Evolutionary conservation across 2,329 filamentous ascomycete species (phyloP).

Genomic region (Chaetomium globosum): DNA sequence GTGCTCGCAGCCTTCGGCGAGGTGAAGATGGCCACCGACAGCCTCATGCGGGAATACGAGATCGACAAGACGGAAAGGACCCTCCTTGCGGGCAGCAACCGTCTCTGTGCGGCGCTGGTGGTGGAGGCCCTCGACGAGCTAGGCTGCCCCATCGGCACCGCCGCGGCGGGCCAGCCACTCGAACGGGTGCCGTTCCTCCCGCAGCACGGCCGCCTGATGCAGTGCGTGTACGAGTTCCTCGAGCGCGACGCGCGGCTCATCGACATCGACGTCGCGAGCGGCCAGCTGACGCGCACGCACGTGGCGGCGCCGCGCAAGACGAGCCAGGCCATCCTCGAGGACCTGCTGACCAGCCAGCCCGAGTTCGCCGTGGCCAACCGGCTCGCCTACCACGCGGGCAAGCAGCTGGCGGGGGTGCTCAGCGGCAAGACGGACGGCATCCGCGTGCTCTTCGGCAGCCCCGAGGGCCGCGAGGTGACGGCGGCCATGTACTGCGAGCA

Average conservation of each 20-base stretch:
- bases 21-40: constrained; percentile 39
- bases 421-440: constrained; percentile 27
- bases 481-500: constrained; percentile 44
- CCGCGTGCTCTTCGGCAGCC: constrained; percentile 33
- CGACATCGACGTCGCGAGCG: constrained; percentile 23
- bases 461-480: constrained; percentile 35
- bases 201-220: constrained; percentile 40
- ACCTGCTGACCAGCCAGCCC: constrained; percentile 38
- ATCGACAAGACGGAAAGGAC: constrained; percentile 38
- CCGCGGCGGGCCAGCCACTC: constrained; percentile 37
- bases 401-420: constrained; percentile 29
- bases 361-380: constrained; percentile 37
- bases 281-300: constrained; percentile 38
- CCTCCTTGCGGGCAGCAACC: constrained; percentile 26
- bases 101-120: constrained; percentile 38
- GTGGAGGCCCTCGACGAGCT: constrained; percentile 44
- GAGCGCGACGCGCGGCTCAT: constrained; percentile 42
- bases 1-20: constrained; percentile 40
- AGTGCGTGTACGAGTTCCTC: constrained; percentile 43
- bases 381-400: constrained; percentile 26
- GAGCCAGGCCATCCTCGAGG: constrained; percentile 35
- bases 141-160: constrained; percentile 34
- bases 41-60: constrained; percentile 16
- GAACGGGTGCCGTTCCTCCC: constrained; percentile 36
- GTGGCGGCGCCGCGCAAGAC: constrained; percentile 33